A percentile compares a stretch with the other conserved stretches of the same genome.
These are phyloP conservation scores for Irpex rosettiformis DNA, from an alignment of 1,284 basidiomycete species.

Conservation along the genomic window DNA sequence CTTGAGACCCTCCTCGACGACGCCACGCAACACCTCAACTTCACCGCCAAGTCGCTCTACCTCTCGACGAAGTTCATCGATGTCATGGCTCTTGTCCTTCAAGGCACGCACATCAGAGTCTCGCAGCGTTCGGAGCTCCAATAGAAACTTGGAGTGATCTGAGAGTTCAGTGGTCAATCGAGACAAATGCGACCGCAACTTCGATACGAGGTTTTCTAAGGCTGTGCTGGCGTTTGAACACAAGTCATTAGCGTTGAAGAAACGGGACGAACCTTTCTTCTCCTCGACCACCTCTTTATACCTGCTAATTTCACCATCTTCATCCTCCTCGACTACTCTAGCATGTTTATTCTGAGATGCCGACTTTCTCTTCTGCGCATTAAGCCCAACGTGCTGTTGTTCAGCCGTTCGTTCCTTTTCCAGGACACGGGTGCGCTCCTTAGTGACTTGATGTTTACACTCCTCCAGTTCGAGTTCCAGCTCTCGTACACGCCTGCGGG, in stretches of 20 bases:
- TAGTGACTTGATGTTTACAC: constrained; percentile 68
- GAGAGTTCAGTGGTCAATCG: constrained; percentile 77
- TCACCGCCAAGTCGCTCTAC: constrained; percentile 78
- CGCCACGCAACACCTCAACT: constrained; percentile 75
- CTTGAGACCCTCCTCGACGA: constrained; percentile 80
- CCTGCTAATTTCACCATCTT: constrained; percentile 26
- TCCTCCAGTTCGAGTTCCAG: constrained; percentile 79
- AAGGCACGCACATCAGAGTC: constrained; percentile 61
- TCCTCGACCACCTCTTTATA: constrained; percentile 78
- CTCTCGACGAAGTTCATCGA: constrained; percentile 58
- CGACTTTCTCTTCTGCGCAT: constrained; percentile 25
- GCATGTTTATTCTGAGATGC: constrained; percentile 12
- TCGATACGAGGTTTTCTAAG: constrained; percentile 71
- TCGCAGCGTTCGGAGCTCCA: constrained; percentile 61
- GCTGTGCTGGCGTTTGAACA: constrained; percentile 39
- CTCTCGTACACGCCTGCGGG: constrained; percentile 73
- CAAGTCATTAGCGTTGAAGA: neutral
- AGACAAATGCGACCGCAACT: constrained; percentile 69
- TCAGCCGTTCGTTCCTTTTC: constrained; percentile 47
- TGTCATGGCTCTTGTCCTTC: constrained; percentile 58
- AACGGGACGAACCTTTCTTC: constrained; percentile 64
- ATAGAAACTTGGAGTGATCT: constrained; percentile 61
- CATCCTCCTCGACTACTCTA: constrained; percentile 15
- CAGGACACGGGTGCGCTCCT: constrained; percentile 60
- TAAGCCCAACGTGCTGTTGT: constrained; percentile 26